A percentile compares a stretch with the other conserved stretches of the same genome.
Evolutionary conservation across 2,329 filamentous ascomycete species (phyloP).

Genomic region (Thielaviopsis ethacetica): DNA sequence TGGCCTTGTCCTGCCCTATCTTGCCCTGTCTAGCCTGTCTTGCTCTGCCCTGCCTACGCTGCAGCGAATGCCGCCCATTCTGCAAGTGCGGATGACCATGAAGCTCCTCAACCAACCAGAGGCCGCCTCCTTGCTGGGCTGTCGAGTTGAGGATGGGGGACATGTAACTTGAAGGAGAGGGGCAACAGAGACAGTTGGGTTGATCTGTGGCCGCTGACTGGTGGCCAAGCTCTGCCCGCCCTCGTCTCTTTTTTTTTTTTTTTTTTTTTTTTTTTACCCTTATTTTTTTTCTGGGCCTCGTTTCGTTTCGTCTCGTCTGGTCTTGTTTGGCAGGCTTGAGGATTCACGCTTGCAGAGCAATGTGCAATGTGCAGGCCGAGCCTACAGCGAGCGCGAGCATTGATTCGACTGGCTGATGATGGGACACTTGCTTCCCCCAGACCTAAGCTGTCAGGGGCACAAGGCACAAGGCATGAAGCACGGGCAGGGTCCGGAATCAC

Average conservation of each 20-base stretch:
- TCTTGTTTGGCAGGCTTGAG: conserved; percentile 2
- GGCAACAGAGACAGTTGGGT: not conserved
- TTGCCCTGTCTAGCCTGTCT: not conserved
- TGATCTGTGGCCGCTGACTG: not conserved
- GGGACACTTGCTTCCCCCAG: not conserved
- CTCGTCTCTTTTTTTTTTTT: not conserved
- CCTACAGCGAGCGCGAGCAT: not conserved
- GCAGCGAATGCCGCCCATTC: not conserved
- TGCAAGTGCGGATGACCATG: not conserved
- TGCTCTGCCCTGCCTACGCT: not conserved
- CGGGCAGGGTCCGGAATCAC: not conserved
- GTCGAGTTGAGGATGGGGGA: not conserved
- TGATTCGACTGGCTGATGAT: not conserved
- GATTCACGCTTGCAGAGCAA: not conserved
- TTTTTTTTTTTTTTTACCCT: conserved; percentile 1
- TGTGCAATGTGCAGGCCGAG: not conserved
- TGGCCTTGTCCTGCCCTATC: not conserved
- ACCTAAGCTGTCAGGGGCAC: not conserved
- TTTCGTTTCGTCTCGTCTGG: conserved; percentile 10
- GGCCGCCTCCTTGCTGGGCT: not conserved
- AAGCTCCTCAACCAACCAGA: not conserved
- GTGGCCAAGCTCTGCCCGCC: not conserved
- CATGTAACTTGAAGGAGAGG: not conserved
- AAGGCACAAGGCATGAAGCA: not conserved
- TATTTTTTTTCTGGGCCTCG: conserved; percentile 2